Conservation (phyloP, 192 early-diverging fungal species). For the Coemansia sp. region DNA sequence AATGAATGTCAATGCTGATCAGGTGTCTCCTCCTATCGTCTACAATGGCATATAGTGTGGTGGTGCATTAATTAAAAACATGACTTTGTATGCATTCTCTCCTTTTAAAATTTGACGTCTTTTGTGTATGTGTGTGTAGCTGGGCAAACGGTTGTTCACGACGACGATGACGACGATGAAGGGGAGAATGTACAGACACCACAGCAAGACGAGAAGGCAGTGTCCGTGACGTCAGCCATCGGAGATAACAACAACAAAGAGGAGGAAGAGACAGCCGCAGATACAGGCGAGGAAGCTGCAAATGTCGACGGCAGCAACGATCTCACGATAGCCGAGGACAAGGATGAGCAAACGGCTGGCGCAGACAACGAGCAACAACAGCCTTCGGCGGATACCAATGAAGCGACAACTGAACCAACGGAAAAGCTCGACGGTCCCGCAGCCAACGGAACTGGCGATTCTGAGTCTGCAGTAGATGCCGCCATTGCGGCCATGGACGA, state of each 20-base stretch:
- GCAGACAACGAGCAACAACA: not conserved
- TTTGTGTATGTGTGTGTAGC: conserved; percentile 15
- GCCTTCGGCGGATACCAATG: not conserved
- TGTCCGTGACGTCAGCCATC: not conserved
- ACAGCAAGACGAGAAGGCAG: not conserved
- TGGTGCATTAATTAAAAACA: conserved; percentile 45
- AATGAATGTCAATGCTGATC: not conserved
- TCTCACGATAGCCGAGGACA: not conserved
- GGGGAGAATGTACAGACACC: not conserved
- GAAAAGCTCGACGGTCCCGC: not conserved
- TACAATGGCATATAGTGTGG: not conserved
- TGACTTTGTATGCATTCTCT: conserved; percentile 14
- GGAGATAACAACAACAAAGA: conserved; percentile 5
- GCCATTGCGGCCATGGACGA: conserved; percentile 15
- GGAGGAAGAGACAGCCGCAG: conserved; percentile 8
- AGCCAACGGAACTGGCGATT: not conserved
- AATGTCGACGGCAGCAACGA: not conserved
- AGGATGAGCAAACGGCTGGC: not conserved
- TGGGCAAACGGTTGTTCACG: conserved; percentile 52
- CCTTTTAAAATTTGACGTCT: not conserved
- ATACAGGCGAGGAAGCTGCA: not conserved
- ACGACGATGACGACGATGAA: conserved; percentile 38
- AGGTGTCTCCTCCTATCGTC: not conserved
- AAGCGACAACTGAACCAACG: not conserved
- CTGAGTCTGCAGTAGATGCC: conserved; percentile 12